Conservation (phyloP, 805 yeast species). For the Wilhelminamyces savonicus region DNA sequence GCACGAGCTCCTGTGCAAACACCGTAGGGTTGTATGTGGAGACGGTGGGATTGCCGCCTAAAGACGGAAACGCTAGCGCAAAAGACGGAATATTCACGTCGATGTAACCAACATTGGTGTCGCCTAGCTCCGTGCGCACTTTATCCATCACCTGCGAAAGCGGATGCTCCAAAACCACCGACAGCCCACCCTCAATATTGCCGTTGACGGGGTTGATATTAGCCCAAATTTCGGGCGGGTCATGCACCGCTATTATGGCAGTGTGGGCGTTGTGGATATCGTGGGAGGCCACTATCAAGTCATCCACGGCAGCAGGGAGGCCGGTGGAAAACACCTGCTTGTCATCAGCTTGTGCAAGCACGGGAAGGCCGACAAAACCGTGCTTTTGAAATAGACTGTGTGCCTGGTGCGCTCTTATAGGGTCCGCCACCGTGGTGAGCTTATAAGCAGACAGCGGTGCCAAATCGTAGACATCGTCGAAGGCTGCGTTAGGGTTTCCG, state of each 20-base stretch:
- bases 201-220: constrained; percentile 76
- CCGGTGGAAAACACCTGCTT: constrained; percentile 29
- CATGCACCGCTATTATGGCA: constrained; percentile 71
- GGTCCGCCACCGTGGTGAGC: constrained; percentile 56
- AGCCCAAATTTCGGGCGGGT: constrained; percentile 91
- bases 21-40: constrained; percentile 51
- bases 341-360: constrained; percentile 31
- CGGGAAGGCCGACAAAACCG: constrained; percentile 63
- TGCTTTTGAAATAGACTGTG: constrained; percentile 46
- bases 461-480: constrained; percentile 36
- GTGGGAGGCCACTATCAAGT: constrained; percentile 66
- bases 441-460: constrained; percentile 23
- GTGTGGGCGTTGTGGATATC: constrained; percentile 59
- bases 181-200: constrained; percentile 60
- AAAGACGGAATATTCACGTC: constrained; percentile 76
- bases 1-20: constrained; percentile 68
- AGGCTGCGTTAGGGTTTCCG: constrained; percentile 42
- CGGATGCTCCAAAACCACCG: constrained; percentile 73
- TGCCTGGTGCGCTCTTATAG: constrained; percentile 69
- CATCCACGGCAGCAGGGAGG: constrained; percentile 48
- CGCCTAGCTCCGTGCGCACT: constrained; percentile 35
- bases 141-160: constrained; percentile 50
- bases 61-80: constrained; percentile 22
- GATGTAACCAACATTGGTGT: constrained; percentile 56
- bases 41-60: constrained; percentile 4